Evolutionary conservation across 2,329 filamentous ascomycete genomes (phyloP), one percentile per base, ranked within the genome.

Genomic region (Graphilbum sp.): DNA sequence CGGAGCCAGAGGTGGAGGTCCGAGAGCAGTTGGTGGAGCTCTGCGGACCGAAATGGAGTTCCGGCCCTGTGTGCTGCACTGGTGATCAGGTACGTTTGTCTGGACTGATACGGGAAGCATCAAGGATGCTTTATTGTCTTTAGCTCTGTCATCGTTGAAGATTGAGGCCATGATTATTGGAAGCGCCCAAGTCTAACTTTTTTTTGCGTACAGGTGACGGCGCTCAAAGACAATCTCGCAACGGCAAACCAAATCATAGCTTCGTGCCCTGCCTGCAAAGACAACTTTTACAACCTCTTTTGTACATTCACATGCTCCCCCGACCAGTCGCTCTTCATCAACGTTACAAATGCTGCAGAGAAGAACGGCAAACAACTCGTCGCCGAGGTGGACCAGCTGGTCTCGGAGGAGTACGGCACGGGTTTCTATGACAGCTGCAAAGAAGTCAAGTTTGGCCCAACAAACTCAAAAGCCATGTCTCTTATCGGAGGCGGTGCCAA

Each of bases 231-330:
- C 43, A 92, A 94, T 52, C 69, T 98, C 41, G 79, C 83, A 47
- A 84, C 84, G 18, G 88, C 86, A 2, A 85, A 87, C 49, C 76
- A 79, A 42, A 80, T 98, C 52, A 86, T 98, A 54, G 78, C 86
- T 20, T 85, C 86, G 10, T 98, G 90, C 55, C 90, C 90, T 2
- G 90, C 92, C 24, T 98, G 90, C 70, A 93, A 90, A 59, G 80
- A 87, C 50, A 98, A 98, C 64, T 98, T 98, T 65, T 96, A 84
- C 66, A 93, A 98, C 62, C 67, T 92, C 33, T 98, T 98, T 58
- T 98, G 90, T 62, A 92, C 86, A 5, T 96, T 98, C 53, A 96
- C 87, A 3, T 98, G 92, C 63, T 98, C 90, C 5, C 88, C 92
- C 6, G 81, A 98, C 52, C 90, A 98, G 56, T 95, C 86, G 0